Base-by-base conservation (phyloP, 2,329 filamentous ascomycete genomes). In the Rutstroemia sp. region DNA sequence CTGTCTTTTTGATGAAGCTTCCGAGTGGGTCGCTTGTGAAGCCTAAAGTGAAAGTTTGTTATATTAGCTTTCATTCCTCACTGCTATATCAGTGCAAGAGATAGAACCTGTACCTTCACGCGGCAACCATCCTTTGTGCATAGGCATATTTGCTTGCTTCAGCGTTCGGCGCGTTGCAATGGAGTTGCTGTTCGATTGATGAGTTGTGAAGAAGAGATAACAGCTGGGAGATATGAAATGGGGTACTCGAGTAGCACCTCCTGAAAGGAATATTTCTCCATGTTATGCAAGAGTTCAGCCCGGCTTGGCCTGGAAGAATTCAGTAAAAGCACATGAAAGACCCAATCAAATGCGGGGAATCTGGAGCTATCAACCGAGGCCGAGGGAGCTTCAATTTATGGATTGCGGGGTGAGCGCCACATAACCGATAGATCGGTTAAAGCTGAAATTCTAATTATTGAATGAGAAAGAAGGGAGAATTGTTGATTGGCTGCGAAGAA, bases 1-100 rank as follows among this genome's bases (percentile, higher is more conserved):
- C 74, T 0, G 84, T 89, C 54, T 74, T 74, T 60, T 79, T 77
- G 61, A 89, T 67, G 42, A 86, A 65, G 41, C 75, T 75, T 38
- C 78, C 71, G 58, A 88, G 61, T 12, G 83, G 80, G 65, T 88
- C 86, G 58, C 75, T 74, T 38, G 77, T 81, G 65, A 87, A 77
- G 48, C 75, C 73, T 72, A 34, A 12, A 42, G 37, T 10, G 30
- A 34, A n/a, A 10, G 23, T 34, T 38, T 34, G 17, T 38, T 19
- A 16, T n/a, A 52, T 51, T 46, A 48, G 42, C 9, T 27, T 44
- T 10, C 19, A 25, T 34, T 34, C 10, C 9, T 4, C 4, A 34
- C 10, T 12, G 25, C 8, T 10, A 17, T 27, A 12, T 34, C 27
- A 21, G 3, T 21, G 9, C 38, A 34, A 21, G 38, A 14, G 17